Evolutionary conservation across 2,329 filamentous ascomycete genomes (phyloP), one percentile per base, ranked within the genome.

Genomic region (Apiospora arundinis): DNA sequence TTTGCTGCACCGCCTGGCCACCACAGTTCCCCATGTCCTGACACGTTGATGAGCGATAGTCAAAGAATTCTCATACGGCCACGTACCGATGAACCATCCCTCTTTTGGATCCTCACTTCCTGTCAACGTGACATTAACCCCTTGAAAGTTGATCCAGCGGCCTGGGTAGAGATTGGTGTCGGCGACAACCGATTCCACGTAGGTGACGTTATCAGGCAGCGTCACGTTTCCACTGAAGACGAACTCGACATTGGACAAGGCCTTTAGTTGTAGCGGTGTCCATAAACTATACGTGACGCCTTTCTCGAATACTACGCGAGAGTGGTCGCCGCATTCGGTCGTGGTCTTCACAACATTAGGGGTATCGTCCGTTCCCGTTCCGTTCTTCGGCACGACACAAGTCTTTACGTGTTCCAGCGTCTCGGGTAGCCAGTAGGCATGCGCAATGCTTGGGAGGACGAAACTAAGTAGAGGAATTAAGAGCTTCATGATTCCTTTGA

Each of bases 61-160:
- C 32, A 1, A 25, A 6, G 28, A 18, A 11, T 11, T 18, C 12
- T 46, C 8, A 9, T 21, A 28, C 1, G 21, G 6, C 18, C 14
- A 70, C 60, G 0, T 45, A 70, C 73, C 75, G 21, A 75, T 65
- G 67, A 75, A 76, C 74, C 73, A 76, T 16, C 75, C 75, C 7
- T 68, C 65, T 40, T 28, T 4, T 11, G 65, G 37, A 32, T 68
- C 65, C 0, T 70, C 44, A 25, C 46, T 70, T 23, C 69, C 69
- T 4, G 69, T 68, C 69, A 70, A 48, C 11, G 69, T 56, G 25
- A 74, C 72, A 67, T 75, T 60, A n/a, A 60, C 73, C 25, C 75
- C 75, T 14, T 74, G 74, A 42, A 76, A 42, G 6, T 70, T 75
- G 71, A 76, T 72, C 75, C 75, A 76, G 23, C 72, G 75, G n/a